Evolutionary conservation across 1,284 basidiomycete species (phyloP).

Genomic region (Ganoderma lucidum): DNA sequence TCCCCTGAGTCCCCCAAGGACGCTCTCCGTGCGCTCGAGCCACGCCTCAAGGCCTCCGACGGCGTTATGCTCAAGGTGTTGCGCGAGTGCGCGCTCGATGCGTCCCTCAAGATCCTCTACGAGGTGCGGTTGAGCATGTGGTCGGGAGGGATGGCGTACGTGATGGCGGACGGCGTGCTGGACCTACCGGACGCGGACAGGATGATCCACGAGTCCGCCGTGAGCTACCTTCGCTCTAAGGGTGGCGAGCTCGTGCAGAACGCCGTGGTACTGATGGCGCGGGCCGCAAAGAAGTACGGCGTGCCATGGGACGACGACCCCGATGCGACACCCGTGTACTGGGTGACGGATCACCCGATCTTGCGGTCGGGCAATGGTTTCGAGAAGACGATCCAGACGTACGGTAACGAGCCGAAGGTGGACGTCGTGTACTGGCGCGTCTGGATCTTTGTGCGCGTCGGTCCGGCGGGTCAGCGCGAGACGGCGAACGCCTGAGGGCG

Average conservation of each 20-base stretch:
- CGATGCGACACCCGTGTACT: slow-evolving; percentile 19
- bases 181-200: background rate
- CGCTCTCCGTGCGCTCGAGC: slow-evolving; percentile 14
- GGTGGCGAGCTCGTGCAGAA: slow-evolving; percentile 9
- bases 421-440: slow-evolving; percentile 29
- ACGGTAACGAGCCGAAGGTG: slow-evolving; percentile 30
- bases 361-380: slow-evolving; percentile 3
- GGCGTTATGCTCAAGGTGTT: slow-evolving; percentile 17
- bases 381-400: slow-evolving; percentile 23
- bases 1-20: background rate
- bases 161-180: slow-evolving; percentile 18
- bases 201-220: background rate
- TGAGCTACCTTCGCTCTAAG: background rate
- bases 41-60: slow-evolving; percentile 40
- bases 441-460: slow-evolving; percentile 30
- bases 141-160: background rate
- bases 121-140: background rate
- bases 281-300: background rate
- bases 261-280: background rate
- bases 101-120: slow-evolving; percentile 27
- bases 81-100: slow-evolving; percentile 21
- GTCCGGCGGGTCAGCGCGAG: background rate
- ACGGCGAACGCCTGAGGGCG: background rate
- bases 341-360: slow-evolving; percentile 25
- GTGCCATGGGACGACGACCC: background rate